Evolutionary conservation across 352 stramenopile genomes (phyloP), one percentile per base, ranked within the genome.

Genomic region (Phytophthora multivora): DNA sequence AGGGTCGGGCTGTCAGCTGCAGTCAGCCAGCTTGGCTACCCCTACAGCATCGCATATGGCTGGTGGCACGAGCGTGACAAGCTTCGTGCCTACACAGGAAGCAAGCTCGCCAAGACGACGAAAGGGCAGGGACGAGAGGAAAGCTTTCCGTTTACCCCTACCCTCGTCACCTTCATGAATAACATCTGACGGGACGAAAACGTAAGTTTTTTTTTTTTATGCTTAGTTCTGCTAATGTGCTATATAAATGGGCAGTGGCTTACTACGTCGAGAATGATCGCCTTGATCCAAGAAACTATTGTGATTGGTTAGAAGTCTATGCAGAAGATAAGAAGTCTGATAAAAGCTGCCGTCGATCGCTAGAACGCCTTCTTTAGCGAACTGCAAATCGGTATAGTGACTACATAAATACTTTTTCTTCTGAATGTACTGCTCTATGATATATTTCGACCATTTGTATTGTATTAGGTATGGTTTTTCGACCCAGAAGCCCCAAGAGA

Each of bases 141-240:
- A 21, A 51, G 15, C 15, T 38, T 51, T 38, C 43, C 43, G 12
- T 51, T 51, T 15, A 38, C 43, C 6, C 25, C 43, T 51, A 15
- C 43, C 15, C 25, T 51, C 0, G 15, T 51, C 6, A 51, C 25
- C 7, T 51, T 38, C 25, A 51, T 26, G 43, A 51, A 51, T 13
- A 15, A 51, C 43, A 36, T 5, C 4, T 13, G 43, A 5, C 43
- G 25, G 3, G 15, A 35, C 2, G 43, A 51, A 38, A 6, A 23
- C 2, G 43, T 38, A 36, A 10, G 25, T 38, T 19, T 8, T 50
- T 5, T 21, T 50, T 50, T 36, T 9, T 36, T 36, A 9, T 36
- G 12, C 11, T 36, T 36, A 15, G 5, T 36, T 36, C 9, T 36
- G 12, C 30, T 36, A 13, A 13, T 7, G 12, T 36, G 8, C 12